Percentiles rank a stretch among this genome's conserved stretches.
Evolutionary conservation across 805 yeast genomes (phyloP).

Genomic region (Zygotorulaspora sp.): DNA sequence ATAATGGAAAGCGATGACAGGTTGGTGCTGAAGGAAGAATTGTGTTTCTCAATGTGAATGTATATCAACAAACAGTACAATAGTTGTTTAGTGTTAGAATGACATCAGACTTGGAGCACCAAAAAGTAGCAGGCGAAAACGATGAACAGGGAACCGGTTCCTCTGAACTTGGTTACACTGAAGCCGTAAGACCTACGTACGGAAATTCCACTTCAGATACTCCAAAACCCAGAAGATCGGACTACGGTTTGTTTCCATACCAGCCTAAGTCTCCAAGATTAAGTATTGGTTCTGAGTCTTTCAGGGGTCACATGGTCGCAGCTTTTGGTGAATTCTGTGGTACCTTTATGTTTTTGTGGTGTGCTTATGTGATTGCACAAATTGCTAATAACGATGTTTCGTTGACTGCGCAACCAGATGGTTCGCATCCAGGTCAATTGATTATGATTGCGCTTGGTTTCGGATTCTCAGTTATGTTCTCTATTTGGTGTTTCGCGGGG

Average conservation of each 20-base stretch:
- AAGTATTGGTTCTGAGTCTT: slow-evolving; percentile 40
- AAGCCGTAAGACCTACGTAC: slow-evolving; percentile 3
- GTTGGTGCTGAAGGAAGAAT: too few relatives aligned
- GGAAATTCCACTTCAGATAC: neutral
- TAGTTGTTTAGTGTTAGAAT: too few relatives aligned
- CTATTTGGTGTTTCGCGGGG: slow-evolving; percentile 41
- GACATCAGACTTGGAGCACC: too few relatives aligned
- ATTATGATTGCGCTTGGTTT: slow-evolving; percentile 82
- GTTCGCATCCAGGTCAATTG: slow-evolving; percentile 60
- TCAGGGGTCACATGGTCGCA: slow-evolving; percentile 64
- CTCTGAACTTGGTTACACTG: slow-evolving; percentile 2
- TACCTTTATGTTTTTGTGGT: slow-evolving; percentile 77
- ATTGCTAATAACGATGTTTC: slow-evolving; percentile 62
- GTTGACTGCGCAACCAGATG: slow-evolving; percentile 29
- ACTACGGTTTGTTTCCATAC: slow-evolving; percentile 10
- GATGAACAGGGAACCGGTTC: slow-evolving; percentile 1
- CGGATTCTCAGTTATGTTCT: slow-evolving; percentile 71
- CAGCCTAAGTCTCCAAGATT: slow-evolving; percentile 25
- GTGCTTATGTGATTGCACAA: slow-evolving; percentile 78
- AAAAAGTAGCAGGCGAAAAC: too few relatives aligned
- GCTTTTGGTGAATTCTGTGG: slow-evolving; percentile 78
- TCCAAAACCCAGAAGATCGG: neutral
- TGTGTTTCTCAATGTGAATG: too few relatives aligned
- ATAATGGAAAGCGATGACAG: too few relatives aligned
- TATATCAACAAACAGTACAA: too few relatives aligned